Percentiles rank a stretch among this genome's conserved stretches.
Evolutionary conservation across 148 eudicot genomes (phyloP).

Genomic region (Fagopyrum tataricum): DNA sequence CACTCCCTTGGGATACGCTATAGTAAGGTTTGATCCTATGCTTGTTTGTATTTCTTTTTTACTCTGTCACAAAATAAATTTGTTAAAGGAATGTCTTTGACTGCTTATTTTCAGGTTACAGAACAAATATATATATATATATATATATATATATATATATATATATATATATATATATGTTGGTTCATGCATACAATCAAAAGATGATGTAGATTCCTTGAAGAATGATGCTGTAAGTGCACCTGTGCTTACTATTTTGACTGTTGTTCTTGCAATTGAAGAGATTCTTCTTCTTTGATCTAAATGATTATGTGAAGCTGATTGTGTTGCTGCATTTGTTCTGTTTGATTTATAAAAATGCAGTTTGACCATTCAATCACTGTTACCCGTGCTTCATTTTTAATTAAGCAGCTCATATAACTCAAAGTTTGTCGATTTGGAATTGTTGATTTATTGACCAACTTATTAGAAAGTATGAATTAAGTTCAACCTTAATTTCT

Average conservation of each 20-base stretch:
- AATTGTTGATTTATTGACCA: not conserved
- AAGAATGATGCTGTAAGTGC: conserved; percentile 55
- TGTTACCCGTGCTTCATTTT: not conserved
- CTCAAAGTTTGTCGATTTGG: not conserved
- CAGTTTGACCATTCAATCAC: not conserved
- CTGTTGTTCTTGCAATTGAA: not conserved
- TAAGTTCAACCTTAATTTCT: too few species aligned
- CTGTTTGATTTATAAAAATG: not conserved
- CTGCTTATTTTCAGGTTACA: conserved; percentile 50
- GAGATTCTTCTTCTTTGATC: not conserved
- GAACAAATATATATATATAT: conserved; percentile 81
- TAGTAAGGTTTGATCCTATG: conserved; percentile 62
- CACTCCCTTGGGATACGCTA: conserved; percentile 91
- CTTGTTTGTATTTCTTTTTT: conserved; percentile 16
- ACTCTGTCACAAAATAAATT: conserved; percentile 34
- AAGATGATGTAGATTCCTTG: conserved; percentile 58
- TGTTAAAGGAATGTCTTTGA: conserved; percentile 29
- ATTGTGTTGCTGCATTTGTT: not conserved
- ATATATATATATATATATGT: too few species aligned
- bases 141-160: too few species aligned
- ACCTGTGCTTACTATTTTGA: not conserved
- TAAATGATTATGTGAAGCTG: not conserved
- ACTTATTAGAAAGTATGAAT: not conserved
- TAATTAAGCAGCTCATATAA: not conserved
- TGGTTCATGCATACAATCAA: conserved; percentile 87